Conservation (phyloP, 768 basidiomycete species). For the Boletus patriciae region DNA sequence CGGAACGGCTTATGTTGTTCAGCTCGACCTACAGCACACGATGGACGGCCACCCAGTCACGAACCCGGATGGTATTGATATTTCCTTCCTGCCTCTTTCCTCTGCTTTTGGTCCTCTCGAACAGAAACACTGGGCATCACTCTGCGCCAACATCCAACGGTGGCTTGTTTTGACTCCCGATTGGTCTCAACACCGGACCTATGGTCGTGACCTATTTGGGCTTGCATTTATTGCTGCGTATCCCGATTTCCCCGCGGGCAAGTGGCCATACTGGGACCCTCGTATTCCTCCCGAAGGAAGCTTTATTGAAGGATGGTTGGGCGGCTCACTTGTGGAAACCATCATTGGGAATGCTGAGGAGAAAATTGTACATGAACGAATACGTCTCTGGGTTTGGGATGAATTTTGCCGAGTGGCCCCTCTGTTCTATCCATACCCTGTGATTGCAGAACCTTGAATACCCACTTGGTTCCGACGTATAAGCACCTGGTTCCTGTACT, state of each 20-base stretch:
- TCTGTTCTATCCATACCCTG: background rate
- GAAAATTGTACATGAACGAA: background rate
- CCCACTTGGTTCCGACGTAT: no score
- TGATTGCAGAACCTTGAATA: background rate
- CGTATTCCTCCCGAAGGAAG: no score
- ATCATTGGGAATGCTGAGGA: background rate
- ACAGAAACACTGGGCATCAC: no score
- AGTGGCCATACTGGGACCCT: no score
- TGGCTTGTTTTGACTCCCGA: background rate
- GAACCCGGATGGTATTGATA: conserved; percentile 27
- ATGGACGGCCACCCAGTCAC: no score
- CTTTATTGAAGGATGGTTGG: background rate
- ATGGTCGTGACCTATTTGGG: background rate
- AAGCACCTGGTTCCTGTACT: no score
- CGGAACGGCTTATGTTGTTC: no score
- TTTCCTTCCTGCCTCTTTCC: background rate
- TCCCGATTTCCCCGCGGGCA: background rate
- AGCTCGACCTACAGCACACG: no score
- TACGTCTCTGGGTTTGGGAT: background rate
- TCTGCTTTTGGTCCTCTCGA: background rate
- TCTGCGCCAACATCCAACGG: background rate
- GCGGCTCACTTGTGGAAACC: background rate
- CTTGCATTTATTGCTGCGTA: background rate
- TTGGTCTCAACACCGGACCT: background rate
- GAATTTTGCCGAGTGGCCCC: background rate